phyloP scores from a whole-genome alignment of 306 rosid species.

The Geum urbanum region DNA sequence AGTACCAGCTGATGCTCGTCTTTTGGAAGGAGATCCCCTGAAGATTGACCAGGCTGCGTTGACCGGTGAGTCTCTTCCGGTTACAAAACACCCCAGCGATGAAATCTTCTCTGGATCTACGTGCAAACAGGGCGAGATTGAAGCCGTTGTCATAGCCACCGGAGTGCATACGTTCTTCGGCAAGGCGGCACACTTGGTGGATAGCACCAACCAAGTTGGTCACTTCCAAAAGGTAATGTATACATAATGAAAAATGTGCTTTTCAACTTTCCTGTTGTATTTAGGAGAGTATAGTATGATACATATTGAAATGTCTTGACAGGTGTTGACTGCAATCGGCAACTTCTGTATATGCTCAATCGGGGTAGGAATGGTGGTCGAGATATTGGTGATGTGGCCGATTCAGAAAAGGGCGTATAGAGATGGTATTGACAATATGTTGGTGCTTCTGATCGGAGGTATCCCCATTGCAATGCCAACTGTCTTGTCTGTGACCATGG shows the following conservation, averaged over 20 bases:
- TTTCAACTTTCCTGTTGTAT: too few relatives aligned
- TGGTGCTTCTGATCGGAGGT: slow-evolving; percentile 92
- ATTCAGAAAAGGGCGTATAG: slow-evolving; percentile 71
- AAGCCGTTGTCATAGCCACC: slow-evolving; percentile 89
- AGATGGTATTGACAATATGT: slow-evolving; percentile 82
- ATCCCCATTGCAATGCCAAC: slow-evolving; percentile 99
- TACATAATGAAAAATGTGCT: not conserved
- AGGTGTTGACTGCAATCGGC: slow-evolving; percentile 94
- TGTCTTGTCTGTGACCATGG: slow-evolving; percentile 92
- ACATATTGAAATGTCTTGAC: slow-evolving; percentile 16
- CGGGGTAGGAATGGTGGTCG: slow-evolving; percentile 75
- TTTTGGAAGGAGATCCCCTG: slow-evolving; percentile 77
- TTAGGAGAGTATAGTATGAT: not conserved
- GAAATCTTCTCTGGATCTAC: slow-evolving; percentile 90
- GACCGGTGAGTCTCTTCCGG: slow-evolving; percentile 89
- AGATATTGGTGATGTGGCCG: slow-evolving; percentile 74
- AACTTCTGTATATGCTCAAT: slow-evolving; percentile 91
- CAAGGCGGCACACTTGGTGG: slow-evolving; percentile 94
- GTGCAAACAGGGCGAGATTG: slow-evolving; percentile 92
- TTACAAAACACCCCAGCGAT: slow-evolving; percentile 65
- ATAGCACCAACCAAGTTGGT: slow-evolving; percentile 91
- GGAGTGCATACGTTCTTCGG: slow-evolving; percentile 95
- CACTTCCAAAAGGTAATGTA: slow-evolving; percentile 76
- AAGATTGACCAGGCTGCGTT: slow-evolving; percentile 92
- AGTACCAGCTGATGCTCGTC: slow-evolving; percentile 89